phyloP scores from a whole-genome alignment of 139 green algal species.

The Coelastrella sp. region DNA sequence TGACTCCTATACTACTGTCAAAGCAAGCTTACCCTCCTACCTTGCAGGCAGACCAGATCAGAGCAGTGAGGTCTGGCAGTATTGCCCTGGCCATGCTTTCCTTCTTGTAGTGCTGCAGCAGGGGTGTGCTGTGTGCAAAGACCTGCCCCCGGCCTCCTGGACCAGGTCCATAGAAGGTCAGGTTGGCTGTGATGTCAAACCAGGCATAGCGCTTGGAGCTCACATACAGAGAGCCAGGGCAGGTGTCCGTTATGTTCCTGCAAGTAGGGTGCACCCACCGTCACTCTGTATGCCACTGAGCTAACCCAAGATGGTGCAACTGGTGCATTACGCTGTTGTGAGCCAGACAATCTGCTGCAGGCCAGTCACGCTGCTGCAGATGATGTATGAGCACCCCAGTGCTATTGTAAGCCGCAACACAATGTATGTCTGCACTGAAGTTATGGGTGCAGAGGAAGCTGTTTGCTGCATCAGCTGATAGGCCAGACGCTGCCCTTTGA shows the following conservation, averaged over 20 bases:
- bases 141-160: slow-evolving; percentile 47
- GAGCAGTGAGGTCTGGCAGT: slow-evolving; percentile 51
- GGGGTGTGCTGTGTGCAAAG: slow-evolving; percentile 51
- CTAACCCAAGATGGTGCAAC: too few species aligned
- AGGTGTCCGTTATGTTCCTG: slow-evolving; percentile 6
- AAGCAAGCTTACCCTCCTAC: too few species aligned
- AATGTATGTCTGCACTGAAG: too few species aligned
- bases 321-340: too few species aligned
- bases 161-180: slow-evolving; percentile 51
- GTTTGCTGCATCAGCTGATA: too few species aligned
- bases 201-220: slow-evolving; percentile 46
- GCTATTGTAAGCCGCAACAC: too few species aligned
- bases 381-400: too few species aligned
- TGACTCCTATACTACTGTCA: too few species aligned
- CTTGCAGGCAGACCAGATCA: slow-evolving; percentile 46
- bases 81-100: slow-evolving; percentile 24
- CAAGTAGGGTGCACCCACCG: not conserved
- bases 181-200: slow-evolving; percentile 54
- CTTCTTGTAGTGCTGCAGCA: slow-evolving; percentile 38
- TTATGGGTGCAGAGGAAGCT: too few species aligned
- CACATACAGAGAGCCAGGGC: slow-evolving; percentile 47
- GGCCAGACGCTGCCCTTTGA: too few species aligned
- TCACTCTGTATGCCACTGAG: slow-evolving; percentile 8
- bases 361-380: too few species aligned
- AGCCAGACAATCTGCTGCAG: too few species aligned